Evolutionary conservation across 2,329 filamentous ascomycete genomes (phyloP), one percentile per base, ranked within the genome.

Genomic region (Talaromyces sp.): DNA sequence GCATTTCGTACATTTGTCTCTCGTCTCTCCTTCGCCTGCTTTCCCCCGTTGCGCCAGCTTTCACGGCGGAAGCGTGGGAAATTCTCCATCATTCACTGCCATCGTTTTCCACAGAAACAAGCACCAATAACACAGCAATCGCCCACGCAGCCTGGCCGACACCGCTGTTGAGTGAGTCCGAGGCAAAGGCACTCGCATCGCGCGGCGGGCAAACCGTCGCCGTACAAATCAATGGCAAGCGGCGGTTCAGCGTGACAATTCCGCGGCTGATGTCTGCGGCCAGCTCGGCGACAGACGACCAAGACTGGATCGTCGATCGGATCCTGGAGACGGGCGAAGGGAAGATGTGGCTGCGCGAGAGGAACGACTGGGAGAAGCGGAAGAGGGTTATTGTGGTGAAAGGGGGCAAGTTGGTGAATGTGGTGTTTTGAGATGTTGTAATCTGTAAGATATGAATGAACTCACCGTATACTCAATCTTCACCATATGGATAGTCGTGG

Each of bases 31-130:
- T 93, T 46, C 85, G 85, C 55, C 85, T 96, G 77, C 79, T 92
- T 66, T 89, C 90, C 0, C 92, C 92, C 3, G 85, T 96, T 57
- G 85, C 89, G 0, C 92, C 92, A 0, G 90, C 89, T 0, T 85
- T 94, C 61, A 83, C 90, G 1, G 91, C 93, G 66, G 90, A 96
- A 75, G 90, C 86, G 72, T 95, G 90, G 90, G 80, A 83, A 63
- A 67, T 83, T 1, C 79, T 92, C 3, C 70, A 64, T 3, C 70
- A 64, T n/a, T 56, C 65, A 27, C 57, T 68, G n/a, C 21, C 69
- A 19, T 51, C 54, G 43, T 12, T 24, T n/a, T 11, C 56, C 58
- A n/a, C 65, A 57, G 35, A 52, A 27, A n/a, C 2, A 6, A 52
- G 7, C 17, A 52, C 58, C 56, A 24, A 62, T 32, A 27, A 56